Base-by-base conservation (phyloP, 192 early-diverging fungal species). In the Gorgonomyces haynaldii region DNA sequence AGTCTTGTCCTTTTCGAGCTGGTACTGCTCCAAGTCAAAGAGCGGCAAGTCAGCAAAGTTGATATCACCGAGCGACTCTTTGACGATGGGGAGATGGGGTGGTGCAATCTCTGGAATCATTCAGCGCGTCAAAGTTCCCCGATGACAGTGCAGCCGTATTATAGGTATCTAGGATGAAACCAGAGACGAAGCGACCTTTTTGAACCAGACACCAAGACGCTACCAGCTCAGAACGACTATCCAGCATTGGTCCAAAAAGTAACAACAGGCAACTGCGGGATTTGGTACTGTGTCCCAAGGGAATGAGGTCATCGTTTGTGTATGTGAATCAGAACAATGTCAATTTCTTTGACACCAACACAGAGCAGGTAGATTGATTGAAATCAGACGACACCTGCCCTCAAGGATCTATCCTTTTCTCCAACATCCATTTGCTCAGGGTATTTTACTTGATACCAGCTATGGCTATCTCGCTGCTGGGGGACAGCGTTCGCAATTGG, bases 401-500 rank as follows among this genome's bases (percentile, higher is more conserved):
- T 88, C 10, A 79, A 80, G 60, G 84, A 86, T 45, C 59, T 91
- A 35, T 58, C 70, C 2, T 91, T 87, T 63, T 71, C 78, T 38
- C 86, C 86, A 24, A 83, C 84, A 20, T 82, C 81, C 2, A 74
- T 89, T 60, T 72, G 82, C 1, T 61, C 81, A 5, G 72, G 74
- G 72, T 81, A 75, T 24, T 50, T 22, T 27, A 27, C 10, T 24
- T 45, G 24, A 29, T 42, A 15, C 7, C 54, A 81, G 82, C 25
- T 75, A 67, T 44, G 89, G 88, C 15, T 96, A 79, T 54, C 67
- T 91, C 32, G 92, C 88, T 1, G 88, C 83, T 17, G 92, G 92
- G 30, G 92, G 92, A n/a, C 87, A 89, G 58, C 69, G 84, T 4
- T 81, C 79, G 20, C 84, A 96, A 51, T 20, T 57, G 10, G 7